Base-by-base conservation (phyloP, 345 rosid species). In the Citrus medica region DNA sequence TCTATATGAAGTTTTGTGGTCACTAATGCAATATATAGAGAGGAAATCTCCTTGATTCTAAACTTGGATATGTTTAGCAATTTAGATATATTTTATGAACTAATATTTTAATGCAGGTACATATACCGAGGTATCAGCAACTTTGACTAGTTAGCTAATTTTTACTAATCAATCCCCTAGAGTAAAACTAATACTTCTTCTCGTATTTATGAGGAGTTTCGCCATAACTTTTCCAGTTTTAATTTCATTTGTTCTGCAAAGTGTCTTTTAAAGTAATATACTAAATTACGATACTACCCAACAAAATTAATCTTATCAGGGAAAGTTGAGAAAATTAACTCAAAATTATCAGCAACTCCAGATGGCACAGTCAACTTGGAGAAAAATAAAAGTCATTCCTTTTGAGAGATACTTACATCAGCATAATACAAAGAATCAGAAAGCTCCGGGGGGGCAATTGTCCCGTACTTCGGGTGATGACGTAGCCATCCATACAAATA, bases 401-500 rank as follows among this genome's bases (percentile, higher is more conserved):
- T 25, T 40, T 38, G 37, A 69, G 24, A 55, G 6, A 71, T 59
- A 87, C 98, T 90, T 88, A 97, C 99, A 71, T 97, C 98, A 63
- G 94, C 91, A 84, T 92, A 90, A 83, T 89, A 93, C 67, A 92
- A 83, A 61, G 97, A 92, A 75, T 87, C 81, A 8, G 93, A 84
- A 62, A 88, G 88, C 81, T 90, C 91, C 53, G 95, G 89, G 55
- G 89, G 75, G 1, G 96, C 89, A 72, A 97, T 90, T 59, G 89
- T 74, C 73, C 94, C 92, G 79, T 94, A 97, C 83, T 91, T 92
- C 0, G 98, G 90, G 79, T 97, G 99, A 91, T 94, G 85, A 37
- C 73, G 91, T 46, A 97, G 84, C 99, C 99, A 97, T 75, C 97
- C 99, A 78, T 92, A 88, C 42, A 97, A 84, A 84, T 93, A 97